Conservation (phyloP, 192 early-diverging fungal genomes). For the Entomortierella chlamydospora region DNA sequence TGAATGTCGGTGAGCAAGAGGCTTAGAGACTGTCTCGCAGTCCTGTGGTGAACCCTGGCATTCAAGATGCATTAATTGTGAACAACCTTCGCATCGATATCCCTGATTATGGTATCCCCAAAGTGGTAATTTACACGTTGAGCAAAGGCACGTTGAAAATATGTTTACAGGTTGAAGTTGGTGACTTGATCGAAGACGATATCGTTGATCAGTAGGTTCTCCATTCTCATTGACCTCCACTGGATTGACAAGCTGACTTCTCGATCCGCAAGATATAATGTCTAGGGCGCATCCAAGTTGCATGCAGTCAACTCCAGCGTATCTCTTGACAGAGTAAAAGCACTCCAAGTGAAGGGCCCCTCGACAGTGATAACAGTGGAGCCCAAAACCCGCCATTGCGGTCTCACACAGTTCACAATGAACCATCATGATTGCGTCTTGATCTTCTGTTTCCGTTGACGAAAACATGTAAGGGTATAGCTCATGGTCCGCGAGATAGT, state of each 20-base stretch:
- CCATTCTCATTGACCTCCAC: conserved; percentile 9
- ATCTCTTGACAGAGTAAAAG: conserved; percentile 52
- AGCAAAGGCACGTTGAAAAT: conserved; percentile 65
- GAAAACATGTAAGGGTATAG: conserved; percentile 50
- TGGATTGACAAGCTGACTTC: conserved; percentile 35
- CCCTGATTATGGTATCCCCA: conserved; percentile 69
- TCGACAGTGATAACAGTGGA: conserved; percentile 65
- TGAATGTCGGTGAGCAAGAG: conserved; percentile 21
- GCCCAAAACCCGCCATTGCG: conserved; percentile 58
- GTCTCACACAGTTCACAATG: conserved; percentile 39
- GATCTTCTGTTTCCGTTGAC: background rate
- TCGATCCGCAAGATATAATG: conserved; percentile 9
- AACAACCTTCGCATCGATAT: conserved; percentile 64
- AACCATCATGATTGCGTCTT: background rate
- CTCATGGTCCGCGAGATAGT: conserved; percentile 45
- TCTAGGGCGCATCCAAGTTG: conserved; percentile 21
- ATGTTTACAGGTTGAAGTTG: conserved; percentile 64
- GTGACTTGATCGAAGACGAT: conserved; percentile 49
- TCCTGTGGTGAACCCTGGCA: conserved; percentile 36
- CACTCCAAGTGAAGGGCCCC: conserved; percentile 63
- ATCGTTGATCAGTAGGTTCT: conserved; percentile 5
- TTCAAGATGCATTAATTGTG: conserved; percentile 59
- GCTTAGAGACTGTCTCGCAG: conserved; percentile 4
- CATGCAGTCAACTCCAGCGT: conserved; percentile 37
- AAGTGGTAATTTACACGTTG: conserved; percentile 60